Percentiles rank a stretch among this genome's conserved stretches.
Conservation (phyloP, 768 basidiomycete species). For the Lentinula aciculospora region DNA sequence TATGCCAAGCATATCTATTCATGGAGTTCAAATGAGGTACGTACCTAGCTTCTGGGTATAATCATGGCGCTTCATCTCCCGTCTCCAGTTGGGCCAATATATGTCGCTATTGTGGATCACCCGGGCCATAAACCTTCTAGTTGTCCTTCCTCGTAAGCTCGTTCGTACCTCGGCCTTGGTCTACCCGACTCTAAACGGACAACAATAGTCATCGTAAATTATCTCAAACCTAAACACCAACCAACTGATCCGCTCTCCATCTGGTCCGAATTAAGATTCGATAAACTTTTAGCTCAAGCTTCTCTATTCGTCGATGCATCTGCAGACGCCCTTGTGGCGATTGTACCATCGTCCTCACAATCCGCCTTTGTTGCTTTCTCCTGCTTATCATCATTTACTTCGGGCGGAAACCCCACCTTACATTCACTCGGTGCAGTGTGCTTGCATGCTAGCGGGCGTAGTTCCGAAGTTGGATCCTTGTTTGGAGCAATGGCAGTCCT, state of each 20-base stretch:
- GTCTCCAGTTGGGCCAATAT: constrained; percentile 58
- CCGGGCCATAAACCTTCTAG: constrained; percentile 59
- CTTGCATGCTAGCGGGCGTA: constrained; percentile 45
- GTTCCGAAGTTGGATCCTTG: constrained; percentile 49
- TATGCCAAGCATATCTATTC: constrained; percentile 70
- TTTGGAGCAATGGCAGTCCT: constrained; percentile 72
- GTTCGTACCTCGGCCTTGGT: neutral
- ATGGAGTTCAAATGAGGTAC: constrained; percentile 60
- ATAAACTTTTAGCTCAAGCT: constrained; percentile 55
- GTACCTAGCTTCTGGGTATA: neutral
- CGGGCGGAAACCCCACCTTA: constrained; percentile 61
- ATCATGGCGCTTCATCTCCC: neutral
- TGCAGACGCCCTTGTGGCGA: constrained; percentile 56
- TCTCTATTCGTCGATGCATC: constrained; percentile 66
- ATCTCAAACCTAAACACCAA: constrained; percentile 50
- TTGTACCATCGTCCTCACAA: constrained; percentile 46
- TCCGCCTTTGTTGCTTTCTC: constrained; percentile 53
- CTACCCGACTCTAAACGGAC: neutral
- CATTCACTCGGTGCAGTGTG: constrained; percentile 71
- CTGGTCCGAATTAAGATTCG: constrained; percentile 59
- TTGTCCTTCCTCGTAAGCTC: constrained; percentile 62
- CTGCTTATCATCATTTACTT: constrained; percentile 57
- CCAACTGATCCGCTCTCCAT: constrained; percentile 26
- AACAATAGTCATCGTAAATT: constrained; percentile 48
- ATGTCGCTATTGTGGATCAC: constrained; percentile 64